Percentiles rank a stretch among this genome's conserved stretches.
Conservation (phyloP, 2,329 filamentous ascomycete species). For the Trichoderma arundinaceum region DNA sequence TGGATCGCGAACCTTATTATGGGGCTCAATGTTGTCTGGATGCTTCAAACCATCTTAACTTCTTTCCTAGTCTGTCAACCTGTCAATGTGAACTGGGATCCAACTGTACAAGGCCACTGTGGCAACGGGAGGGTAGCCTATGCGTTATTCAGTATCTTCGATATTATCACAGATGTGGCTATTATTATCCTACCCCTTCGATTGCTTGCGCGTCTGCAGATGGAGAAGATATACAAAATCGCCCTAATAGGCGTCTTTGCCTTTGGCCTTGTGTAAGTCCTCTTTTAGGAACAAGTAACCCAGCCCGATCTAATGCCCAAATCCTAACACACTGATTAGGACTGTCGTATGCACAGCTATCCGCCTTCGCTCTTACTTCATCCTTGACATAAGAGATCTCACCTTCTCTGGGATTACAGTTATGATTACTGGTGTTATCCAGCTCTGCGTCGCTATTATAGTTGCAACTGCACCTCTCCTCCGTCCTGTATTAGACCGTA, state of each 20-base stretch:
- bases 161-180: slow-evolving; percentile 34
- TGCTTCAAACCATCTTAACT: slow-evolving; percentile 35
- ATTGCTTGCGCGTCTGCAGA: slow-evolving; percentile 32
- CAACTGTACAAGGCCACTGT: slow-evolving; percentile 27
- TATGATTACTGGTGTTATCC: slow-evolving; percentile 32
- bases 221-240: slow-evolving; percentile 33
- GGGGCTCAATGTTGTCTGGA: slow-evolving; percentile 33
- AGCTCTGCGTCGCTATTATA: slow-evolving; percentile 35
- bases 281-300: not conserved
- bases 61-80: slow-evolving; percentile 34
- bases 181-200: slow-evolving; percentile 34
- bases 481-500: slow-evolving; percentile 35
- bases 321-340: slow-evolving; percentile 12
- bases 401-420: slow-evolving; percentile 32
- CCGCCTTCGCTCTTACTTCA: slow-evolving; percentile 34
- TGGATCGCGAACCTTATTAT: slow-evolving; percentile 33
- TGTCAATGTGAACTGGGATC: slow-evolving; percentile 34
- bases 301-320: too few species aligned
- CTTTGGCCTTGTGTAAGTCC: slow-evolving; percentile 33
- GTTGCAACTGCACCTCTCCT: slow-evolving; percentile 34
- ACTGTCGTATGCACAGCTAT: slow-evolving; percentile 33
- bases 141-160: slow-evolving; percentile 34
- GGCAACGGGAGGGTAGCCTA: slow-evolving; percentile 33
- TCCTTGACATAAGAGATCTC: slow-evolving; percentile 34
- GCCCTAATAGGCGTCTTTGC: slow-evolving; percentile 34